A percentile compares a stretch with the other conserved stretches of the same genome.
Evolutionary conservation across 2,329 filamentous ascomycete species (phyloP).

Genomic region (Diaporthe capsici): DNA sequence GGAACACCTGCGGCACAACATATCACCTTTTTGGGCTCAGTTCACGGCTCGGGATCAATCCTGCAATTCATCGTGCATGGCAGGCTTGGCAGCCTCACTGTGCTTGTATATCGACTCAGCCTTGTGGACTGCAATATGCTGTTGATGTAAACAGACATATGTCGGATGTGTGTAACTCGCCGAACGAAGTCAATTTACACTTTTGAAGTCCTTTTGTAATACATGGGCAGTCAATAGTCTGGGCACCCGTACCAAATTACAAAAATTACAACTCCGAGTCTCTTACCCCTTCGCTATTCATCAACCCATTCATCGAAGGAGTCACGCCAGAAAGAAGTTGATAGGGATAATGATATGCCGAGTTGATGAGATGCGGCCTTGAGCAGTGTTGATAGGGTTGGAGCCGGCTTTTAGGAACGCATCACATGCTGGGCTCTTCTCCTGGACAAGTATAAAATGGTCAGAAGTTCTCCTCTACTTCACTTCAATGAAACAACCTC

Average conservation of each 20-base stretch:
- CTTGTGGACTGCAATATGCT: background rate
- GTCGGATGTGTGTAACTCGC: background rate
- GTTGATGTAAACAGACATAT: background rate
- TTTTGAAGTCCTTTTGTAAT: background rate
- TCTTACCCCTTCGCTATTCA: background rate
- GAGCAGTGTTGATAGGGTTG: background rate
- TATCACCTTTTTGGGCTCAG: background rate
- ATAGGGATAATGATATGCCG: background rate
- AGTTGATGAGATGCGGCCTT: background rate
- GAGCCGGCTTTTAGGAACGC: background rate
- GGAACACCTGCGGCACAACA: background rate
- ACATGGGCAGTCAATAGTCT: background rate
- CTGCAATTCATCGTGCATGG: background rate
- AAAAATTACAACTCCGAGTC: background rate
- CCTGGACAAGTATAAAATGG: background rate
- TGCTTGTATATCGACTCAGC: background rate
- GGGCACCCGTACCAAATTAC: background rate
- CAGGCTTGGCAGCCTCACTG: background rate
- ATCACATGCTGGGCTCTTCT: background rate
- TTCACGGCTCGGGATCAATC: background rate
- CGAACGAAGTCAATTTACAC: background rate
- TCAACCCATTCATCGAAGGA: background rate
- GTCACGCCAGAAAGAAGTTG: background rate
- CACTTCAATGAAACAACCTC: background rate
- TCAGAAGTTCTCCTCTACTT: background rate